Evolutionary conservation across 2,329 filamentous ascomycete genomes (phyloP), one percentile per base, ranked within the genome.

Genomic region (Verticillium nonalfalfae): DNA sequence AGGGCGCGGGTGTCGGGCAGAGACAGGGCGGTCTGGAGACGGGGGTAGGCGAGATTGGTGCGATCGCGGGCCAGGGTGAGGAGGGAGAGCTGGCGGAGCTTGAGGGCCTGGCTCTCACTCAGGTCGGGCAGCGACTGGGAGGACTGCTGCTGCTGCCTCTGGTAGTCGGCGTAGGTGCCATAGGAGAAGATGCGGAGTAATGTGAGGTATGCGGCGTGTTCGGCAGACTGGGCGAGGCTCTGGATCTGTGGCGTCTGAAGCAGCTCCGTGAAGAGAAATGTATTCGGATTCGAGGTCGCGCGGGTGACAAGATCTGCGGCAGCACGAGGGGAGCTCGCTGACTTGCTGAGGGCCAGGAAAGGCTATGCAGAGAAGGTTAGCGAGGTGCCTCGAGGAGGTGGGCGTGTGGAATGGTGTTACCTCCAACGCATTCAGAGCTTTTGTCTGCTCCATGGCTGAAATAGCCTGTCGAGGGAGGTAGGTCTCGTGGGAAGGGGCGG

Each of bases 181-280:
- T 95, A 92, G 62, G 93, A 91, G 76, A 99, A 99, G 69, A 96
- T 88, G 75, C 93, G 84, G 55, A 99, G 88, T 14, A 96, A 83
- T 1, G 80, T 85, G 58, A 95, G 81, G 75, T 91, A 77, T 3
- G 78, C 68, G 1, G 81, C 77, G 69, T 89, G 85, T 57, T 96
- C 89, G 39, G 81, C 72, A 9, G 74, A 73, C 45, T 85, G 73
- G 45, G 80, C 80, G 55, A 98, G 86, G 13, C 85, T 82, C 75
- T 95, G 90, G 67, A 98, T 87, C 68, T 91, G 87, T 0, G 90
- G 86, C 1, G 88, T 87, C 68, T 90, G 84, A 40, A 99, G 87
- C n/a, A 99, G 88, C 78, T 98, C 94, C 67, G 90, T 86, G 79
- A 99, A 99, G 76, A 98, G 84, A 75, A 89, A 99, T 66, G 93